Conservation (phyloP, 192 early-diverging fungal species). For the Coemansia sp. region DNA sequence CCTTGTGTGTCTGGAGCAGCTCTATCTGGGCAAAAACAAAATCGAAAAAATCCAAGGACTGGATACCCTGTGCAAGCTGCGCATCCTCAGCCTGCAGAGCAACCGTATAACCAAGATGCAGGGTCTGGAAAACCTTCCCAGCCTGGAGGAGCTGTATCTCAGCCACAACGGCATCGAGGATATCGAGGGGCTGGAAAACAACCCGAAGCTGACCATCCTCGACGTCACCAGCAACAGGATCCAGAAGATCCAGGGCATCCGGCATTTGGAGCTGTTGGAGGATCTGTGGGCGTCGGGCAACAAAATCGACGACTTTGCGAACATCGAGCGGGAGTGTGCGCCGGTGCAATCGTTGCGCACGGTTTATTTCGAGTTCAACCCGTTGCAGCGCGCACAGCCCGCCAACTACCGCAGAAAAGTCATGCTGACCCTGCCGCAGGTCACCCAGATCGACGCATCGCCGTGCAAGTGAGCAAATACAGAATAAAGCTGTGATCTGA, state of each 20-base stretch:
- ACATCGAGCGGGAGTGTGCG: constrained; percentile 71
- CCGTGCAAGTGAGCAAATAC: constrained; percentile 25
- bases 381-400: constrained; percentile 74
- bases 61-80: constrained; percentile 62
- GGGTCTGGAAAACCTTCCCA: constrained; percentile 67
- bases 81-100: constrained; percentile 78
- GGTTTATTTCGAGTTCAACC: constrained; percentile 95
- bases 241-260: constrained; percentile 70
- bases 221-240: constrained; percentile 87
- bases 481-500: neutral
- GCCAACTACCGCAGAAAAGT: constrained; percentile 87
- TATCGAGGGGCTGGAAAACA: constrained; percentile 80
- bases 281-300: constrained; percentile 94
- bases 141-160: constrained; percentile 89
- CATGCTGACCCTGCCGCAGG: constrained; percentile 77
- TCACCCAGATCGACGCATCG: constrained; percentile 92
- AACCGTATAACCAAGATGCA: constrained; percentile 82
- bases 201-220: constrained; percentile 72
- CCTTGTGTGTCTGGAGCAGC: constrained; percentile 79
- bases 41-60: constrained; percentile 79
- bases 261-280: constrained; percentile 68
- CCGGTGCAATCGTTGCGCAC: constrained; percentile 69
- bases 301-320: constrained; percentile 72
- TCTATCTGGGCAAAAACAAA: constrained; percentile 99
- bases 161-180: constrained; percentile 85